These are phyloP conservation scores for Claviceps sp. DNA, from an alignment of 2,329 filamentous ascomycete genomes.

Conservation along the genomic window DNA sequence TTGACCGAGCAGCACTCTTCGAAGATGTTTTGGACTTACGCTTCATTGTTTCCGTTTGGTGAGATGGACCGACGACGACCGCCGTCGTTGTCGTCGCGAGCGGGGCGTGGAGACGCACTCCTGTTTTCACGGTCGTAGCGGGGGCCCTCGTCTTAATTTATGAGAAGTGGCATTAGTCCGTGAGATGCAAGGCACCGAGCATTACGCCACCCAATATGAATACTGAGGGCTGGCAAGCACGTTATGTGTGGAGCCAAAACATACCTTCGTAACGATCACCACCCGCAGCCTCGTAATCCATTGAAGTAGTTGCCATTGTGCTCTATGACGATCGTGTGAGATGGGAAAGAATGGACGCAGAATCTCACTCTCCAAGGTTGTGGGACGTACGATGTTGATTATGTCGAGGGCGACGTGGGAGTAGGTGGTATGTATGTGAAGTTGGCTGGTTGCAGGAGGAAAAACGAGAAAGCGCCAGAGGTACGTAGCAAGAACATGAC, in stretches of 20 bases:
- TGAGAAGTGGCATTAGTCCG: background rate
- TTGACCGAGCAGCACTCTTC: background rate
- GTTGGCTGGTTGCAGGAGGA: slow-evolving; percentile 1
- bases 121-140: slow-evolving; percentile 55
- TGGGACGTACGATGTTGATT: background rate
- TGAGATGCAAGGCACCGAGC: background rate
- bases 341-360: slow-evolving; percentile 6
- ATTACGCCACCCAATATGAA: background rate
- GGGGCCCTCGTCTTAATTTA: slow-evolving; percentile 42
- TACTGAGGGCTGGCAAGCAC: background rate
- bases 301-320: slow-evolving; percentile 49
- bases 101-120: slow-evolving; percentile 49
- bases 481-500: background rate
- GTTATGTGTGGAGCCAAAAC: slow-evolving; percentile 3
- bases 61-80: slow-evolving; percentile 49
- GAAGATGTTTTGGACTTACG: slow-evolving; percentile 9
- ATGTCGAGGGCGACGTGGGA: slow-evolving; percentile 1
- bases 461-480: slow-evolving; percentile 5
- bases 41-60: slow-evolving; percentile 34
- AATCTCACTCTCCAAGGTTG: background rate
- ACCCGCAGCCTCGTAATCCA: slow-evolving; percentile 58
- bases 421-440: background rate
- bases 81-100: slow-evolving; percentile 47
- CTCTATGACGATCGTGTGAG: background rate
- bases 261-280: slow-evolving; percentile 53